Evolutionary conservation across 164 flowering plant genomes (phyloP), one percentile per base, ranked within the genome.

Genomic region (Protea cynaroides): DNA sequence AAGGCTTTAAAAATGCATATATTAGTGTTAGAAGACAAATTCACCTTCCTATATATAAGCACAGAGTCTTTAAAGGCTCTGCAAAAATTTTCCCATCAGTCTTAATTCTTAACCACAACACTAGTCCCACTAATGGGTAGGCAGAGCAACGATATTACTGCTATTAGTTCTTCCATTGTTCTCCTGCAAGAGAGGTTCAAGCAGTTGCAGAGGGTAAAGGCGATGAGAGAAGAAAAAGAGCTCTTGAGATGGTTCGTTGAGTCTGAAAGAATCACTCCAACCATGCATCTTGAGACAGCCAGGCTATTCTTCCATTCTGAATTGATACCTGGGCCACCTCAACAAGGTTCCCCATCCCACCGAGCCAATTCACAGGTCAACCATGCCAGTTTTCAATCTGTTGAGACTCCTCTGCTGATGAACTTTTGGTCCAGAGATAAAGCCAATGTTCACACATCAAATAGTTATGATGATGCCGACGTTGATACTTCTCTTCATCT

Each of bases 401-500:
- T 34, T 38, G 72, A 77, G 55, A 58, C 66, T 25, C 69, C 65
- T 8, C 58, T 62, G 11, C 61, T 68, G 58, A 70, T 46, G 61
- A 71, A 58, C 34, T 23, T 69, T 56, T 58, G 69, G 76, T 61
- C 17, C 74, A 24, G 4, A 37, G 68, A 73, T 24, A 73, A 58
- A 71, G 12, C 75, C 37, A 47, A 34, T n/a, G 34, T 57, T 61
- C 68, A 61, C 19, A 44, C 70, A 54, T 64, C 68, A 57, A 68
- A 68, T 13, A 53, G 49, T 59, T 57, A 58, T 21, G 73, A 81
- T 36, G 82, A 73, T 56, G 56, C 83, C 55, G 84, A 82, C 37
- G 80, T 82, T 29, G 90, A 86, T 59, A 82, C 91, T 25, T 82
- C 91, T 71, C 86, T 84, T 71, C 92, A 80, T 77, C 84, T 83